Conservation (phyloP, 768 basidiomycete genomes). For the Suillus tomentosus region DNA sequence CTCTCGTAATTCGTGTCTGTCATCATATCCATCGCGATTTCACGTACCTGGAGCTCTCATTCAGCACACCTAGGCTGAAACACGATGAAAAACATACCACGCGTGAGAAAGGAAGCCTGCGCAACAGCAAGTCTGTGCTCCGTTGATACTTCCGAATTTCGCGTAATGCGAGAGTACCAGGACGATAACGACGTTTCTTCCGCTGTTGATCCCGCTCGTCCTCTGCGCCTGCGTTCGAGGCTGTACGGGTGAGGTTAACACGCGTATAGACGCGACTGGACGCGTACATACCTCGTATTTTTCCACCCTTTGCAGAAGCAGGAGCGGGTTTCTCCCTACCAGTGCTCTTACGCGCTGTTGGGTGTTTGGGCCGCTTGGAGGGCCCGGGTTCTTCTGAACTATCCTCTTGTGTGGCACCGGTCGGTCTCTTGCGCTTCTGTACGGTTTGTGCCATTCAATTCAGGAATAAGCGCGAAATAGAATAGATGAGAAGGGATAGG, state of each 20-base stretch:
- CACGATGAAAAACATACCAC: conserved; percentile 58
- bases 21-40: conserved; percentile 90
- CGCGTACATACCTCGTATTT: conserved; percentile 28
- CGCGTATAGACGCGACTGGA: conserved; percentile 14
- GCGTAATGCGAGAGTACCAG: conserved; percentile 86
- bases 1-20: conserved; percentile 68
- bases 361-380: conserved; percentile 49
- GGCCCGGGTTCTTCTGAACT: conserved; percentile 31
- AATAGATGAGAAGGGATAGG: conserved; percentile 1
- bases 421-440: conserved; percentile 49
- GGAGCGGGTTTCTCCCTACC: conserved; percentile 58
- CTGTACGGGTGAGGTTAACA: conserved; percentile 18
- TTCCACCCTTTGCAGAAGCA: conserved; percentile 20
- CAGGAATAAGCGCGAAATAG: conserved; percentile 13
- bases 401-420: conserved; percentile 46
- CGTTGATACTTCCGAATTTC: conserved; percentile 96
- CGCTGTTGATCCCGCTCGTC: conserved; percentile 21
- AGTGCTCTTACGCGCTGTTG: conserved; percentile 85
- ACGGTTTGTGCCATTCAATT: conserved; percentile 67
- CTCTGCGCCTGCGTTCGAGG: conserved; percentile 27
- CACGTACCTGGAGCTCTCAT: conserved; percentile 71
- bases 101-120: conserved; percentile 90
- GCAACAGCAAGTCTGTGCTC: conserved; percentile 84
- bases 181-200: conserved; percentile 75
- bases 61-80: conserved; percentile 8